Base-by-base conservation (phyloP, 345 rosid genomes). In the Arabis hirsuta region DNA sequence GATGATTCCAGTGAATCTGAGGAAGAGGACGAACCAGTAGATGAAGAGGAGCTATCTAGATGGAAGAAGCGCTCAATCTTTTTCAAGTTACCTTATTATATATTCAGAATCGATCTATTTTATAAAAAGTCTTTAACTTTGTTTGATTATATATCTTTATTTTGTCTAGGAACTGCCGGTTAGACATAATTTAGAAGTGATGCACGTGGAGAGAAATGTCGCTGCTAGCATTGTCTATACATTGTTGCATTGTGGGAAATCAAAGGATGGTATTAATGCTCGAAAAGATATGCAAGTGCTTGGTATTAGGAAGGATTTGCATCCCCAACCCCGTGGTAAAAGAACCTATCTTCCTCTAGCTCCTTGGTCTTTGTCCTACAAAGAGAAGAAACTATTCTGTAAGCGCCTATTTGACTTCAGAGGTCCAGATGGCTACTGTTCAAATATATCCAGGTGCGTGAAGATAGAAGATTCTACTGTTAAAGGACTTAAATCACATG, bases 261-360 rank as follows among this genome's bases (percentile, higher is more conserved):
- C 67, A 29, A 62, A 62, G 6, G 42, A 62, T 29, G 64, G 54
- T 6, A 27, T 62, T 2, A 29, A 29, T 0, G 34, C 54, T 62
- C 14, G 43, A 3, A 62, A 62, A 46, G 42, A 62, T 45, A 2
- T 45, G 27, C 14, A 62, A 16, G n/a, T 2, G 1, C 27, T 45
- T 14, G 39, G 67, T 13, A 61, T 43, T 12, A n/a, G 53, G n/a
- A 44, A 62, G 2, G 66, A 44, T 27, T 47, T 44, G 5, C 66
- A 62, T 3, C n/a, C 53, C 3, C 27, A 7, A 0, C 32, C n/a
- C 0, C 22, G 26, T 44, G 27, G 22, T 22, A 65, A 50, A 3
- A 13, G 4, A 8, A 36, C 24, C 0, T 65, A 65, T 8, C 22
- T 65, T 2, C 59, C 70, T 0, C 36, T 38, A 51, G 0, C 48